phyloP scores from a whole-genome alignment of 2,329 filamentous ascomycete species.

The Penicillium paneum region DNA sequence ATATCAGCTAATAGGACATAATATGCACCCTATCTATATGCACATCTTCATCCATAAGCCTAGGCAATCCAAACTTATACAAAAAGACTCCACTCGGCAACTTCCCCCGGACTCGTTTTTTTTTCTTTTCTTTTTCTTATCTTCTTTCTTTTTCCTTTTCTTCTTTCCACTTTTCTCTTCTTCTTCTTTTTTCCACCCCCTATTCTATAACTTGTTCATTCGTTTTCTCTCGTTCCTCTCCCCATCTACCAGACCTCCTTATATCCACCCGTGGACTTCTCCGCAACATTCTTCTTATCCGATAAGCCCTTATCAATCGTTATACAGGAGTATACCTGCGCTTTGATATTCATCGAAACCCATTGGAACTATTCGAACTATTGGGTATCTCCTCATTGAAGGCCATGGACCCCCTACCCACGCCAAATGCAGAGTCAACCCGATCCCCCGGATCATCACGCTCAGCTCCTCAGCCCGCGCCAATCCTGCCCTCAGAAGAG shows the following conservation, averaged over 20 bases:
- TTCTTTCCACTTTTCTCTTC: conserved; percentile 1
- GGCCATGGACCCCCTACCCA: conserved; percentile 13
- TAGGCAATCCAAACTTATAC: neutral
- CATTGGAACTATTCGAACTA: neutral
- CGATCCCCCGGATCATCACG: conserved; percentile 8
- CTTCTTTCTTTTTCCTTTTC: conserved; percentile 7
- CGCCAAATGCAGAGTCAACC: conserved; percentile 1
- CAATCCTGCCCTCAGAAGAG: conserved; percentile 13
- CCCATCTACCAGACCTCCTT: neutral
- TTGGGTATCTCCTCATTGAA: neutral
- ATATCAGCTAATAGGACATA: neutral
- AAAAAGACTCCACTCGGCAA: conserved; percentile 3
- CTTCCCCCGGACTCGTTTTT: conserved; percentile 19
- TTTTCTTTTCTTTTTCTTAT: conserved; percentile 13
- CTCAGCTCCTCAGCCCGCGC: conserved; percentile 19
- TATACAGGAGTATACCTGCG: neutral
- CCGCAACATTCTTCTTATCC: conserved; percentile 5
- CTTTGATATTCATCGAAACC: neutral
- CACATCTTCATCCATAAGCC: neutral
- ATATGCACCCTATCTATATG: neutral
- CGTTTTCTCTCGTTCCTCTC: conserved; percentile 7
- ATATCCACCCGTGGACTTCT: neutral
- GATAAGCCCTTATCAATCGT: conserved; percentile 13
- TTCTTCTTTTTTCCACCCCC: conserved; percentile 4
- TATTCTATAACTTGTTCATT: neutral